Percentiles rank a stretch among this genome's conserved stretches.
These are phyloP conservation scores for Chrysoporthe cubensis DNA, from an alignment of 2,329 filamentous ascomycete species.

Conservation along the genomic window DNA sequence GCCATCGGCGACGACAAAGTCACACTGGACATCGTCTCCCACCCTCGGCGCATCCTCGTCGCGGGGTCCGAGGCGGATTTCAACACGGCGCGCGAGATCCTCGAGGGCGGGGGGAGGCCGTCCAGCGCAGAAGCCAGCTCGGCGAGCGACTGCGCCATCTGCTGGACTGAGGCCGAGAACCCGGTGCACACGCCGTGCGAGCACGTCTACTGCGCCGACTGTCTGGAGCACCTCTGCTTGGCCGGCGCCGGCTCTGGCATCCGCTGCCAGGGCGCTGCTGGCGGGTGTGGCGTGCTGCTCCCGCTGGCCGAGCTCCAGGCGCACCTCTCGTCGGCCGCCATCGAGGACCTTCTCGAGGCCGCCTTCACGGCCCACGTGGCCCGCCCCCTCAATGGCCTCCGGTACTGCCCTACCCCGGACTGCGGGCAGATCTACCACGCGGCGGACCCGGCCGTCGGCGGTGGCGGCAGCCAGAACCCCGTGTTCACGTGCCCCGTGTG, in stretches of 20 bases:
- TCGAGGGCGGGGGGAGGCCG: conserved; percentile 12
- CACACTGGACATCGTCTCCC: conserved; percentile 39
- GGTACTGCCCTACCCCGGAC: conserved; percentile 47
- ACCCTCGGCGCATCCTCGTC: conserved; percentile 40
- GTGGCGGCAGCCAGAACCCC: conserved; percentile 18
- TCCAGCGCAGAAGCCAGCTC: not conserved
- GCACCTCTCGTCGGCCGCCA: conserved; percentile 37
- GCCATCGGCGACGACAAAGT: conserved; percentile 37
- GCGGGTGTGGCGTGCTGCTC: conserved; percentile 34
- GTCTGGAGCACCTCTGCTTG: conserved; percentile 43
- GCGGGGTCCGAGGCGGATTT: conserved; percentile 33
- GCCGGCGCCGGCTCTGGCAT: conserved; percentile 9
- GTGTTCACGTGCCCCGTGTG: conserved; percentile 43
- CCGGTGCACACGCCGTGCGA: conserved; percentile 41
- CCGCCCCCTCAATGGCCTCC: conserved; percentile 39
- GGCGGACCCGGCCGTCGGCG: no score
- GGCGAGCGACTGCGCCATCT: conserved; percentile 39
- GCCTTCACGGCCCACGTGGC: conserved; percentile 42
- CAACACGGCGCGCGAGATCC: conserved; percentile 27
- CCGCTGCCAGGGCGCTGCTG: conserved; percentile 26
- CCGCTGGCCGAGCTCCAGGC: conserved; percentile 36
- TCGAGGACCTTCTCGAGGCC: conserved; percentile 44
- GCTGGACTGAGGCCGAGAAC: conserved; percentile 43
- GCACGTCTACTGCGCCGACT: conserved; percentile 48
- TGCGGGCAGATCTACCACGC: conserved; percentile 46